Evolutionary conservation across 2,329 filamentous ascomycete species (phyloP), one percentile per base, ranked within the genome.

Genomic region (Lachnellula arida): DNA sequence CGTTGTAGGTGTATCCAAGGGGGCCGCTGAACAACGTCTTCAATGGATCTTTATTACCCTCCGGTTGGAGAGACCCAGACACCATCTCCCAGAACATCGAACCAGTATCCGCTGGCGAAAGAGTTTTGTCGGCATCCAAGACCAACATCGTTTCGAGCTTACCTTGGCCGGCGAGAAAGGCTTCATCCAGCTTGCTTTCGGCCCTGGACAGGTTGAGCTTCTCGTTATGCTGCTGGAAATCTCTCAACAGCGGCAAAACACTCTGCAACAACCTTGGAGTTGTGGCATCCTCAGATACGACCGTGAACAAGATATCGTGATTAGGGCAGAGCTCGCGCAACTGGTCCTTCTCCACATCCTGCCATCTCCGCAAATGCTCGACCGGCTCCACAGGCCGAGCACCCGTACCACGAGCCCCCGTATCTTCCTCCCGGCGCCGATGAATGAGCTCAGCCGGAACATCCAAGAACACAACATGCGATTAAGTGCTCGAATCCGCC

Each of bases 391-490:
- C 2, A 2, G 68, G 60, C 0, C 79, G 77, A 6, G 9, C 40
- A 57, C 72, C 73, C 7, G 28, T 32, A 9, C 8, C 7, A 9
- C 28, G 28, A 32, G 8, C 28, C 14, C 54, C 32, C 0, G 19
- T 62, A 59, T 85, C 79, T 0, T 67, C 50, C 0, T 32, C 37
- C n/a, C 73, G 70, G 17, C 71, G 74, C 43, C 74, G 51, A 0
- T 57, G 57, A 15, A 85, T 66, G 0, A 66, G 23, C 1, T 73
- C 61, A 0, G 72, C 59, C 1, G 71, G 61, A 1, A 74, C 62
- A 44, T 80, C 67, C 28, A 86, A 63, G 61, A 86, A 86, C 12
- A 87, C 44, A 14, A 87, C 80, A 60, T 86, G 81, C 0, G 80
- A 82, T 64, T 75, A 86, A 0, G 67, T 73, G 0, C 71, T 44